Evolutionary conservation across 441 rosid genomes (phyloP), one percentile per base, ranked within the genome.

Genomic region (Metrosideros polymorpha): DNA sequence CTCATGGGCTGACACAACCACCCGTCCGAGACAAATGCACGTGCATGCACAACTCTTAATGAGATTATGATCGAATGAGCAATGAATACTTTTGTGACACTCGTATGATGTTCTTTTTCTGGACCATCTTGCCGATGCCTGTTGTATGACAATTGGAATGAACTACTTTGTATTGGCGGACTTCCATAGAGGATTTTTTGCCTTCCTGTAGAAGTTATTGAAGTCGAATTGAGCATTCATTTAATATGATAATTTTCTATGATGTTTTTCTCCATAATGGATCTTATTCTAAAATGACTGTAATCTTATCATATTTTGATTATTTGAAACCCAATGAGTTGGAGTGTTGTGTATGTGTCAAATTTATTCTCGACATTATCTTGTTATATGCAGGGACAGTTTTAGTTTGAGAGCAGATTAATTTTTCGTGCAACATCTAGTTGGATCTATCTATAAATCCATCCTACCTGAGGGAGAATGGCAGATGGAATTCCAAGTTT

Each of bases 401-500:
- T 71, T 71, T 71, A 22, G 22, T 71, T 39, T 71, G 79, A 71
- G 79, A 71, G 27, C 3, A 5, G 27, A 25, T 71, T 22, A 71
- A 71, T 71, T 71, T 22, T 71, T 25, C 17, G 79, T 35, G 79
- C 22, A 8, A 71, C 47, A 15, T 71, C 39, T 71, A 17, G 59
- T 71, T 71, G 83, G 56, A 61, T 71, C 76, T 49, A 50, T 71
- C 39, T 42, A 53, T 29, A 39, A 66, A 42, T 22, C 39, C 79
- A 71, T 71, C 47, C 47, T 71, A 83, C 0, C n/a, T 83, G 83
- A 39, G 79, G 66, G 84, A 89, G 90, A 89, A 97, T 97, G 99
- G 95, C 94, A 0, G 95, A 94, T 90, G 95, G 93, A 84, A 83
- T 94, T 85, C 89, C 98, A 6, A 95, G 97, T 90, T 97, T 96